phyloP scores from a whole-genome alignment of 768 basidiomycete genomes.

The Auriscalpium orientale region DNA sequence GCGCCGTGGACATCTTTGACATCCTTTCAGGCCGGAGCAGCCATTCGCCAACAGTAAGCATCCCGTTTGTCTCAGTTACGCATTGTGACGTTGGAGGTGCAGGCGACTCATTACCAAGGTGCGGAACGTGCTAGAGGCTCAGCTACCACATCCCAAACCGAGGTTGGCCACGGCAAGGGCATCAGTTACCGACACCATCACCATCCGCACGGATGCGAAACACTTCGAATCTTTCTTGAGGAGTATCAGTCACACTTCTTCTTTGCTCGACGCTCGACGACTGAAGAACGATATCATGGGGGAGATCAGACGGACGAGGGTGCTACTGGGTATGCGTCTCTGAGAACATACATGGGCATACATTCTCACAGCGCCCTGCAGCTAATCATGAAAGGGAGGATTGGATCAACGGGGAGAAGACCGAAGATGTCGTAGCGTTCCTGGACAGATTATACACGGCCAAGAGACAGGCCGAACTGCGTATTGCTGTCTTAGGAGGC shows the following conservation, averaged over 20 bases:
- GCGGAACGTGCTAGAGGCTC: conserved; percentile 74
- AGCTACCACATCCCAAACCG: conserved; percentile 50
- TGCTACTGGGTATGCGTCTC: conserved; percentile 52
- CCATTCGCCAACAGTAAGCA: conserved; percentile 62
- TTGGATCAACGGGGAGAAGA: conserved; percentile 81
- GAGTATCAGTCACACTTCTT: conserved; percentile 75
- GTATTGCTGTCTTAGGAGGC: conserved; percentile 75
- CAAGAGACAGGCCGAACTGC: conserved; percentile 78
- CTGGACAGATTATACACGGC: conserved; percentile 85
- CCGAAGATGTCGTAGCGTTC: conserved; percentile 81
- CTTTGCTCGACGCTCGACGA: conserved; percentile 80
- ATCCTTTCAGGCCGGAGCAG: conserved; percentile 46
- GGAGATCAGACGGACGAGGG: conserved; percentile 79
- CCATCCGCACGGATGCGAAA: conserved; percentile 68
- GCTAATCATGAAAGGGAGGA: conserved; percentile 76
- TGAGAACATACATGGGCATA: not conserved
- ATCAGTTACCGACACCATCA: conserved; percentile 61
- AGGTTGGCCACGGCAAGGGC: conserved; percentile 33
- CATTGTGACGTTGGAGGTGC: conserved; percentile 6
- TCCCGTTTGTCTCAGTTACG: conserved; percentile 35
- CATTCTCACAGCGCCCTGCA: conserved; percentile 33
- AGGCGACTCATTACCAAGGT: conserved; percentile 86
- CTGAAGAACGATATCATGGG: conserved; percentile 88
- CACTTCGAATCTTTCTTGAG: conserved; percentile 90
- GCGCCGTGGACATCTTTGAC: too few species aligned